A percentile compares a stretch with the other conserved stretches of the same genome.
phyloP scores from a whole-genome alignment of 2,329 filamentous ascomycete species.

The Pestalotiopsis sp. region DNA sequence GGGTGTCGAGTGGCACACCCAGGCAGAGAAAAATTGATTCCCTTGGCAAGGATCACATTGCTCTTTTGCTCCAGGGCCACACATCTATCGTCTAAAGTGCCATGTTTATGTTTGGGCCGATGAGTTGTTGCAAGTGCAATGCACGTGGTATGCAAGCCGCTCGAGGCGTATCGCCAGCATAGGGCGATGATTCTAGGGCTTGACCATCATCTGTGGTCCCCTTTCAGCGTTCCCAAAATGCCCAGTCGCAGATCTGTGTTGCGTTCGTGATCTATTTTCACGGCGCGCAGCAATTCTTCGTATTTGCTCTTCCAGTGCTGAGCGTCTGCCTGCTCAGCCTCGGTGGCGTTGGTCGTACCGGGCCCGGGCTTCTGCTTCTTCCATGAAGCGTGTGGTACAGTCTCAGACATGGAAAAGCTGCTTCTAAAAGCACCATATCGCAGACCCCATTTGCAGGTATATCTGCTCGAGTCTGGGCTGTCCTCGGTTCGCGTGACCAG shows the following conservation, averaged over 20 bases:
- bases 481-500: conserved; percentile 47
- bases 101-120: no score
- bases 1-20: not conserved
- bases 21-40: not conserved
- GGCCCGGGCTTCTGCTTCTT: conserved; percentile 28
- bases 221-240: conserved; percentile 40
- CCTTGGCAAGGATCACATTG: not conserved
- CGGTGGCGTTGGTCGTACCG: conserved; percentile 16
- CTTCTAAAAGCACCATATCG: conserved; percentile 54
- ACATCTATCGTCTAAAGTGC: no score
- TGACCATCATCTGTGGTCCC: not conserved
- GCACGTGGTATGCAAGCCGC: no score
- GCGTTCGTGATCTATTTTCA: conserved; percentile 60
- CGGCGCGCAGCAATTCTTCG: conserved; percentile 57
- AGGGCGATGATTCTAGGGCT: no score
- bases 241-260: conserved; percentile 43
- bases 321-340: conserved; percentile 24
- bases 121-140: no score
- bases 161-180: no score
- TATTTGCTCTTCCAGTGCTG: conserved; percentile 56
- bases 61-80: no score
- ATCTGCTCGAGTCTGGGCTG: conserved; percentile 43
- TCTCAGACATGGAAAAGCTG: conserved; percentile 53
- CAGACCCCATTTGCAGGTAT: conserved; percentile 57
- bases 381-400: conserved; percentile 45